phyloP scores from a whole-genome alignment of 1,284 basidiomycete species.

The Waitea zeae region DNA sequence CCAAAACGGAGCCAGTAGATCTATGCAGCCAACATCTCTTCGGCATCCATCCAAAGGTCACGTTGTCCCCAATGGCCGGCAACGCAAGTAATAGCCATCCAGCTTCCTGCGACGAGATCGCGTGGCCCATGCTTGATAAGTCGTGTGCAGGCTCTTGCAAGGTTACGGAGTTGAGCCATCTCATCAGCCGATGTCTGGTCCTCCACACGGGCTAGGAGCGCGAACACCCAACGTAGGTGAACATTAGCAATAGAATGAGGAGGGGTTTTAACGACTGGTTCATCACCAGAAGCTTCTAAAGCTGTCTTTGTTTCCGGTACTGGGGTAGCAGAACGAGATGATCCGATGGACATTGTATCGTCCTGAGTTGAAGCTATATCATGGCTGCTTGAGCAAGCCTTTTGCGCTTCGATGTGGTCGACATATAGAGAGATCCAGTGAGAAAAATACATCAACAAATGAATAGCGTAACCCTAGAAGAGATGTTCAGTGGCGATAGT shows the following conservation, averaged over 20 bases:
- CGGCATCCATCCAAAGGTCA: conserved; percentile 74
- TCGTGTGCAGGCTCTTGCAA: conserved; percentile 58
- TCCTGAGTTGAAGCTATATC: too few relatives aligned
- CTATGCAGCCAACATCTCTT: conserved; percentile 24
- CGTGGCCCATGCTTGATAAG: conserved; percentile 23
- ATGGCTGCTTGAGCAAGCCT: background rate
- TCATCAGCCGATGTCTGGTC: conserved; percentile 61
- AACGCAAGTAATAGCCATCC: conserved; percentile 67
- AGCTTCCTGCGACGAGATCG: conserved; percentile 35
- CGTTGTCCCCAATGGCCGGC: conserved; percentile 71
- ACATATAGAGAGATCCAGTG: conserved; percentile 59
- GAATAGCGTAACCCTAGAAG: conserved; percentile 44
- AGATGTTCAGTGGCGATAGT: conserved; percentile 7
- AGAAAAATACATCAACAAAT: conserved; percentile 68
- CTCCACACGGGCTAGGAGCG: conserved; percentile 59
- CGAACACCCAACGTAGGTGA: conserved; percentile 77
- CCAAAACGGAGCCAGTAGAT: too few relatives aligned
- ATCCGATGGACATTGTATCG: too few relatives aligned
- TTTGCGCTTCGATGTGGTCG: conserved; percentile 19
- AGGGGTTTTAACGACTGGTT: conserved; percentile 6
- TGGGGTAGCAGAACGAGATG: too few relatives aligned
- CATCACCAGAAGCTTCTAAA: too few relatives aligned
- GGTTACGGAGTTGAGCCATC: conserved; percentile 57
- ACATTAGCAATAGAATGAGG: conserved; percentile 38
- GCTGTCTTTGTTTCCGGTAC: too few relatives aligned